Conservation (phyloP, 345 rosid species). For the Hibiscus tridactylites region DNA sequence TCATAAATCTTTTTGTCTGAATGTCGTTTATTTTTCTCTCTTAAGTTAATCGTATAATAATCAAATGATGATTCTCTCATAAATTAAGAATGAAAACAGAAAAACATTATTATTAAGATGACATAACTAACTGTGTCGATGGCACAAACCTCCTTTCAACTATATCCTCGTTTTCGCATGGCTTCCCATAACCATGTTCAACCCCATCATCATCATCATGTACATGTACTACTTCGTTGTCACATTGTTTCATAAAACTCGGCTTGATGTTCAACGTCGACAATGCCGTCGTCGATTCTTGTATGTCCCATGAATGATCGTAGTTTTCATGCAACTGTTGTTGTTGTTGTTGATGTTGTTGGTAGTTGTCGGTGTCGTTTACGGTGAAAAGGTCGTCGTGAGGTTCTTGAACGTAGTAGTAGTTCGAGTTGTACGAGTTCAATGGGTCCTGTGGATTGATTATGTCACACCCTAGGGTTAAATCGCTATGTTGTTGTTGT, state of each 20-base stretch:
- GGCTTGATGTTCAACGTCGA: conserved; percentile 1
- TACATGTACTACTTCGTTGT: neutral
- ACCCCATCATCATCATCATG: conserved; percentile 9
- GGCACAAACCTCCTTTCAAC: conserved; percentile 44
- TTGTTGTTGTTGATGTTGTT: neutral
- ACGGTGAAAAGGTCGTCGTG: neutral
- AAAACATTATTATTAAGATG: conserved; percentile 32
- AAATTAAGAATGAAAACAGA: neutral
- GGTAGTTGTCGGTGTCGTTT: neutral
- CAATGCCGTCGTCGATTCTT: neutral
- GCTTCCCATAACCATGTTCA: conserved; percentile 31
- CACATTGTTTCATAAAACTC: conserved; percentile 21
- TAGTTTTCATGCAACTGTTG: neutral
- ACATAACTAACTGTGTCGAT: conserved; percentile 45
- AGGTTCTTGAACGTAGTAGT: conserved; percentile 10
- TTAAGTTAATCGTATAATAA: neutral
- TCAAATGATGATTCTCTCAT: neutral
- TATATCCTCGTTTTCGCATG: conserved; percentile 30
- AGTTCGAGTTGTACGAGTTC: neutral
- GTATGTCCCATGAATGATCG: neutral
- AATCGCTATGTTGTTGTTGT: conserved; percentile 11
- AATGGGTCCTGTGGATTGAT: conserved; percentile 5
- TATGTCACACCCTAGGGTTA: conserved; percentile 17
- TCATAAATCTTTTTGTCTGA: neutral
- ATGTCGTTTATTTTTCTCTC: neutral